A percentile compares a stretch with the other conserved stretches of the same genome.
Conservation (phyloP, 2,329 filamentous ascomycete genomes). For the Pezicula carpinea region DNA sequence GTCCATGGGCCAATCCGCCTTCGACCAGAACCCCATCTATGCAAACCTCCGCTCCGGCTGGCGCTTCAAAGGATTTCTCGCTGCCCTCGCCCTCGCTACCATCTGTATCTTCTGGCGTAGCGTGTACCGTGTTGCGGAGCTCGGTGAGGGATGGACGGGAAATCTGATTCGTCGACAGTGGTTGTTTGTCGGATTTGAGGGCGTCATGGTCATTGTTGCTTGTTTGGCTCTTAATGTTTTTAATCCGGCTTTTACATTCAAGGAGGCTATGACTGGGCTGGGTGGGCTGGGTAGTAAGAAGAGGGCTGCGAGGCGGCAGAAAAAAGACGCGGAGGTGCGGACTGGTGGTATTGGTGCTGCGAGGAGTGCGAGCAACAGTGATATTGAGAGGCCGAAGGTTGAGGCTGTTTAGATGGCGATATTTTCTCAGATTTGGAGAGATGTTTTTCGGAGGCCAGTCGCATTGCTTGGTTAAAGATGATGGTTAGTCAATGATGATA, state of each 20-base stretch:
- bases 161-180: conserved; percentile 50
- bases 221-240: conserved; percentile 40
- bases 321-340: background rate
- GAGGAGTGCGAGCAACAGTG: conserved; percentile 2
- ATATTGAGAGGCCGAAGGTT: background rate
- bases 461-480: too few relatives aligned
- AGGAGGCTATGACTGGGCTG: conserved; percentile 3
- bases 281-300: conserved; percentile 4
- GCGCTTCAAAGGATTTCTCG: conserved; percentile 49
- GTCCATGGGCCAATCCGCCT: conserved; percentile 28
- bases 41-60: conserved; percentile 34
- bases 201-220: conserved; percentile 44
- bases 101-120: conserved; percentile 59
- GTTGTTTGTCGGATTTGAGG: conserved; percentile 55
- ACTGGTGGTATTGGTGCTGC: background rate
- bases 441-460: too few relatives aligned
- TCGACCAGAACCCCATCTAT: conserved; percentile 35
- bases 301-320: background rate
- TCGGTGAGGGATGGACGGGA: conserved; percentile 59
- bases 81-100: conserved; percentile 52
- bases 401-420: background rate
- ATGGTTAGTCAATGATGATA: too few relatives aligned
- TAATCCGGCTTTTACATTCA: conserved; percentile 31
- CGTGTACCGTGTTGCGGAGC: conserved; percentile 61
- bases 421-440: background rate